Percentiles rank a stretch among this genome's conserved stretches.
phyloP scores from a whole-genome alignment of 169 alveolate genomes.

The Eimeria sp. region DNA sequence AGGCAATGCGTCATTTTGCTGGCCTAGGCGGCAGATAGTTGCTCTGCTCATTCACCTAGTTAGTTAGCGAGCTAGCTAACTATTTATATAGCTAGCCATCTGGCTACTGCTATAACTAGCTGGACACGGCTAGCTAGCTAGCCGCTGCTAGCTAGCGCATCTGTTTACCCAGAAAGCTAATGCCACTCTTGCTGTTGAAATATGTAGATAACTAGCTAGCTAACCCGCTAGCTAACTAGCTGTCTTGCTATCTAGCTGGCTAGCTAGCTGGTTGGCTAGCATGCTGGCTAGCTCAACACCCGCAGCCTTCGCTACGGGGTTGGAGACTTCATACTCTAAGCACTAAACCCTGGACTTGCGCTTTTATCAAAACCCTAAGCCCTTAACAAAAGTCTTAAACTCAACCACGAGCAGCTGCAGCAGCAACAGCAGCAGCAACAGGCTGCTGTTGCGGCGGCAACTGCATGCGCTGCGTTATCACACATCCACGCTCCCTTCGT shows the following conservation, averaged over 20 bases:
- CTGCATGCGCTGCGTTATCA: neutral
- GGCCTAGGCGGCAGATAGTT: conserved; percentile 37
- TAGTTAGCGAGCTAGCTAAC: too few species aligned
- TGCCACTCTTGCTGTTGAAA: too few species aligned
- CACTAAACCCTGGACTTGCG: neutral
- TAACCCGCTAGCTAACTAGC: too few species aligned
- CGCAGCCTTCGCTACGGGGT: neutral
- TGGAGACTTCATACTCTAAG: neutral
- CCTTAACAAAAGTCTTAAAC: neutral
- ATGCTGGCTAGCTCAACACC: neutral
- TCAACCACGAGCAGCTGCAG: neutral
- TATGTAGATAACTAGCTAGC: too few species aligned
- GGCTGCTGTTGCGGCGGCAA: neutral
- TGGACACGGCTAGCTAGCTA: too few species aligned
- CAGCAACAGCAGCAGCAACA: neutral
- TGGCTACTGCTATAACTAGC: too few species aligned
- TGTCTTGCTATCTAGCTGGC: too few species aligned
- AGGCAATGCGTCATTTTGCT: conserved; percentile 80
- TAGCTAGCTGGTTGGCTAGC: neutral
- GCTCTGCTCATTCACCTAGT: neutral
- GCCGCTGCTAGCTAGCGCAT: conserved; percentile 3
- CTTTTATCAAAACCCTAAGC: neutral
- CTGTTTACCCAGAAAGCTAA: neutral
- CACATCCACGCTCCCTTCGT: too few species aligned
- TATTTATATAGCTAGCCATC: too few species aligned